phyloP scores from a whole-genome alignment of 139 green algal genomes.

The Coelastrella sp. region DNA sequence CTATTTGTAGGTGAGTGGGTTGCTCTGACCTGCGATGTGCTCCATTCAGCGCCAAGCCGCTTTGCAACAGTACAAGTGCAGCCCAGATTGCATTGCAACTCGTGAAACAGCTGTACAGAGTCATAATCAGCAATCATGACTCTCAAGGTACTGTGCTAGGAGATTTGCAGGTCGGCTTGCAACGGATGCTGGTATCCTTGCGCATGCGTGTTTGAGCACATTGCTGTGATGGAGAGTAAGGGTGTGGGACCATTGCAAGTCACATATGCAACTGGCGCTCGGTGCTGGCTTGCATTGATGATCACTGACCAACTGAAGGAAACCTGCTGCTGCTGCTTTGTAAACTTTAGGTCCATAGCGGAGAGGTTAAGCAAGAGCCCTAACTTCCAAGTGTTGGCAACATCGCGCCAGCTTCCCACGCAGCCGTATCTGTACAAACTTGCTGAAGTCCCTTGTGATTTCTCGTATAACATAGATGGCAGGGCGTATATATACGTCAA shows the following conservation, averaged over 20 bases:
- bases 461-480: constrained; percentile 8
- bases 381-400: constrained; percentile 59
- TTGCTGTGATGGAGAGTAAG: too few species aligned
- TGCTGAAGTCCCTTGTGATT: constrained; percentile 24
- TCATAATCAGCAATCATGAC: too few species aligned
- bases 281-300: too few species aligned
- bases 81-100: too few species aligned
- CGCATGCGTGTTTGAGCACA: too few species aligned
- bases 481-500: constrained; percentile 37
- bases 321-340: neutral
- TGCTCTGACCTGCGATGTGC: neutral
- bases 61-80: neutral
- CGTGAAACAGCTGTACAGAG: too few species aligned
- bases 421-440: constrained; percentile 49
- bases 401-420: constrained; percentile 56
- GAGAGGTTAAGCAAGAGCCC: constrained; percentile 51
- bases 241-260: too few species aligned
- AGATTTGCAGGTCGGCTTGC: too few species aligned
- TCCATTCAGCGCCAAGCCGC: neutral
- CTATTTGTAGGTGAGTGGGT: constrained; percentile 33
- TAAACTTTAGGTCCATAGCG: constrained; percentile 45
- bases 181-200: too few species aligned
- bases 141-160: too few species aligned
- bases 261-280: too few species aligned
- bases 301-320: neutral